Base-by-base conservation (phyloP, 148 eudicot species). In the Salicornia ramosissima region DNA sequence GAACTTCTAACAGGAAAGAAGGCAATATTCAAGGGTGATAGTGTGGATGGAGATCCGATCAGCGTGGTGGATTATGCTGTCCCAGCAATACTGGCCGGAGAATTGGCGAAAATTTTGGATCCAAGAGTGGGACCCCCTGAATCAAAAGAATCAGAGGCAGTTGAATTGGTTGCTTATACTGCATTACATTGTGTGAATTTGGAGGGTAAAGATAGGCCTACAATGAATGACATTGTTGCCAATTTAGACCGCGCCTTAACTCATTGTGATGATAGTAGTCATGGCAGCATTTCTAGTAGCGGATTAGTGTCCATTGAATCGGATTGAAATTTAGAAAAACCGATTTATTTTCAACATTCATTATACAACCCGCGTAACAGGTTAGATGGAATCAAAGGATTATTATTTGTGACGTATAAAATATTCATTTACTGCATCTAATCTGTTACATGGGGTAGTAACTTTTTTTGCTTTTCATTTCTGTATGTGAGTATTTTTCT, bases 181-280 rank as follows among this genome's bases (percentile, higher is more conserved):
- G 99, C 99, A 7, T 63, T 84, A 82, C 93, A 86, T 75, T 95
- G 99, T 75, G 99, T 94, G 67, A 83, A 87, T 75, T 66, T 87
- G 80, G 97, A 91, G 67, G 99, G 97, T 1, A 94, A 85, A 69
- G 93, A 94, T 26, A 82, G 99, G 68, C 97, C 97, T 46, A 86
- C 82, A 22, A 94, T 94, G 91, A 68, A 78, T 5, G 99, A 94
- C 43, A 83, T 91, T 79, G 99, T 94, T 59, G 80, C 87, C 50
- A 94, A 94, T 80, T 80, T 94, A 80, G 99, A 94, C 63, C 62
- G 99, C 14, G 97, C 93, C 19, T 78, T 91, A 77, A 67, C 69
- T 21, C 75, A 82, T 6, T 90, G 92, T 59, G 84, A 82, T 54
- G 96, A 87, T 28, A 89, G 96, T 28, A 89, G 96, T 76, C 86